Conservation (phyloP, 495 filamentous ascomycete species). For the Diplogelasinospora grovesii region DNA sequence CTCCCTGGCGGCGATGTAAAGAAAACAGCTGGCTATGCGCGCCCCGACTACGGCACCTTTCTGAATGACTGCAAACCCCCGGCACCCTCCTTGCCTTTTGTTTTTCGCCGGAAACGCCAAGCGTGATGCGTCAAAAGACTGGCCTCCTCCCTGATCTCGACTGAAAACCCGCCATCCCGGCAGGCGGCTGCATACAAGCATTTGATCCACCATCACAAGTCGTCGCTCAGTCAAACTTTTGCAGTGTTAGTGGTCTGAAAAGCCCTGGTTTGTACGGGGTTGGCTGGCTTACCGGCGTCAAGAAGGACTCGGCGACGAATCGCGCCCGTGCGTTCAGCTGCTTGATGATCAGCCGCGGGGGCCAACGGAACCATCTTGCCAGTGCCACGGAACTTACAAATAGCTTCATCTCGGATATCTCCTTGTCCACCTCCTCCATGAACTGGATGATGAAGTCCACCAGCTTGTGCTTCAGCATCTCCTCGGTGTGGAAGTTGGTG, state of each 20-base stretch:
- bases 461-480: conserved; percentile 96
- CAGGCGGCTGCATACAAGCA: not conserved
- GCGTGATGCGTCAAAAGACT: conserved; percentile 5
- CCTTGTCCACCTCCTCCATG: conserved; percentile 99
- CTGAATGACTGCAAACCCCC: too few species aligned
- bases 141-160: not conserved
- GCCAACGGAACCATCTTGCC: not conserved
- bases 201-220: not conserved
- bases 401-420: conserved; percentile 99
- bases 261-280: not conserved
- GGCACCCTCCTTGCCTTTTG: too few species aligned
- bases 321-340: conserved; percentile 95
- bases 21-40: too few species aligned
- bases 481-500: conserved; percentile 96
- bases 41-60: too few species aligned
- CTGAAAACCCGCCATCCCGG: not conserved
- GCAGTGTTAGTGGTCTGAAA: not conserved
- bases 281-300: conserved; percentile 73
- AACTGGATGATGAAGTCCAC: conserved; percentile 99
- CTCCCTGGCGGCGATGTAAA: too few species aligned
- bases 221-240: conserved; percentile 7
- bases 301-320: conserved; percentile 96
- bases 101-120: conserved; percentile 14
- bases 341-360: conserved; percentile 17
- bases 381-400: conserved; percentile 61